Conservation (phyloP, 192 early-diverging fungal genomes). For the Coemansia sp. region DNA sequence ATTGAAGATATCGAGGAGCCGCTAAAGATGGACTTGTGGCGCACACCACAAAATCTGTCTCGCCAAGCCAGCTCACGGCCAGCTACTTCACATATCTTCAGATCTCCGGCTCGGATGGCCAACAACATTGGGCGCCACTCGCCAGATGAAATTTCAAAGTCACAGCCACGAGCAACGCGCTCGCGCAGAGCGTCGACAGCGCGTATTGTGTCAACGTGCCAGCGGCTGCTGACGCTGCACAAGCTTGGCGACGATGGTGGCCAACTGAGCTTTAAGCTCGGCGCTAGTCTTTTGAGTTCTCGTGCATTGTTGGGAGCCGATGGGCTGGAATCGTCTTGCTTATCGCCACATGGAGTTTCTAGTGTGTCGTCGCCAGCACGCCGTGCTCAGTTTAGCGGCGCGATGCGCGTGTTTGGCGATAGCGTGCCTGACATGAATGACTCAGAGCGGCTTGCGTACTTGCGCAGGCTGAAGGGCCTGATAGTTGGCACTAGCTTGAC, state of each 20-base stretch:
- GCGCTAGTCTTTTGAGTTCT: conserved; percentile 2
- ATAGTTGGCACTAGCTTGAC: conserved; percentile 28
- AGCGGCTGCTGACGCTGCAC: conserved; percentile 37
- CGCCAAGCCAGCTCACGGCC: background rate
- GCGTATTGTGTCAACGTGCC: conserved; percentile 34
- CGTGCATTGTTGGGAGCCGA: background rate
- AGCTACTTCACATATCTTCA: background rate
- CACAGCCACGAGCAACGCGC: conserved; percentile 18
- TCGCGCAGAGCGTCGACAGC: conserved; percentile 22
- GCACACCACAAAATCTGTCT: background rate
- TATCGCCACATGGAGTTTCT: background rate
- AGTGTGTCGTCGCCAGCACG: conserved; percentile 25
- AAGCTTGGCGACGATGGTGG: conserved; percentile 12
- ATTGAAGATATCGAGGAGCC: conserved; percentile 1
- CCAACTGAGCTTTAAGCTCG: background rate
- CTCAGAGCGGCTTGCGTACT: conserved; percentile 29
- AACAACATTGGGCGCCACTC: background rate
- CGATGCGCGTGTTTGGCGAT: conserved; percentile 50
- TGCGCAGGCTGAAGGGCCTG: conserved; percentile 48
- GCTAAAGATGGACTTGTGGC: background rate
- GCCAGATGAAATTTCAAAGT: background rate
- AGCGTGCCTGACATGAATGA: conserved; percentile 30
- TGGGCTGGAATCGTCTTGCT: background rate
- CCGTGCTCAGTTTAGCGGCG: conserved; percentile 39
- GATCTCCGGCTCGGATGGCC: background rate